A percentile compares a stretch with the other conserved stretches of the same genome.
phyloP scores from a whole-genome alignment of 768 basidiomycete species.

The Trametes villosa region DNA sequence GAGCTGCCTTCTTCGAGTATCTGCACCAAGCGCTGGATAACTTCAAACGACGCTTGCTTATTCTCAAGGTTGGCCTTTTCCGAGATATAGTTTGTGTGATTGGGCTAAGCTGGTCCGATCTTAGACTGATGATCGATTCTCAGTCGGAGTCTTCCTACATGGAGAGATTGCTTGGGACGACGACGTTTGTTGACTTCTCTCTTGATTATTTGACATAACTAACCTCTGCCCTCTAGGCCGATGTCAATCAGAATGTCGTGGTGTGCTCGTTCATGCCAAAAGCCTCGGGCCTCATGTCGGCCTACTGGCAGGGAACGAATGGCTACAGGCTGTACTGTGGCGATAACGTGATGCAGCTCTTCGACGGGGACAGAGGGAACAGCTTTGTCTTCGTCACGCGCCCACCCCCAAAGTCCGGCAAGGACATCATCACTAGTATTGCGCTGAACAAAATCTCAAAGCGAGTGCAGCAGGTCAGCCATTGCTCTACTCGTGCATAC shows the following conservation, averaged over 20 bases:
- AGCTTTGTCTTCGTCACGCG: constrained; percentile 64
- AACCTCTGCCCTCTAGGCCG: constrained; percentile 42
- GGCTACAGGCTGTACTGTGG: constrained; percentile 63
- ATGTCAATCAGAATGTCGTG: constrained; percentile 61
- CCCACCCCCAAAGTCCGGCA: constrained; percentile 47
- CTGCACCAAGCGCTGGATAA: constrained; percentile 58
- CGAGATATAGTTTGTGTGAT: not conserved
- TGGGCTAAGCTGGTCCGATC: not conserved
- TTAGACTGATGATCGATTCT: constrained; percentile 65
- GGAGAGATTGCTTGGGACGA: constrained; percentile 54
- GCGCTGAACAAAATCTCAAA: constrained; percentile 64
- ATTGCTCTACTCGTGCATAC: not conserved
- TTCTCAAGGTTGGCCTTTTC: constrained; percentile 51
- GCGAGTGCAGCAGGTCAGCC: constrained; percentile 53
- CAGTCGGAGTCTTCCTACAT: constrained; percentile 65
- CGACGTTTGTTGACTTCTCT: constrained; percentile 21
- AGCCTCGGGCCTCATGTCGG: constrained; percentile 50
- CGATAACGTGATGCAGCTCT: constrained; percentile 61
- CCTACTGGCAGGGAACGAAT: constrained; percentile 51
- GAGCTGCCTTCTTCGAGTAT: constrained; percentile 65
- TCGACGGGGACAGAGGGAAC: constrained; percentile 52
- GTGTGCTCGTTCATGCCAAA: constrained; percentile 65
- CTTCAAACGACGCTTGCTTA: constrained; percentile 59
- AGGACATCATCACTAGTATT: constrained; percentile 60
- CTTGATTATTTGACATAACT: not conserved